Conservation (phyloP, 140 eudicot species). For the Bidens hawaiensis region DNA sequence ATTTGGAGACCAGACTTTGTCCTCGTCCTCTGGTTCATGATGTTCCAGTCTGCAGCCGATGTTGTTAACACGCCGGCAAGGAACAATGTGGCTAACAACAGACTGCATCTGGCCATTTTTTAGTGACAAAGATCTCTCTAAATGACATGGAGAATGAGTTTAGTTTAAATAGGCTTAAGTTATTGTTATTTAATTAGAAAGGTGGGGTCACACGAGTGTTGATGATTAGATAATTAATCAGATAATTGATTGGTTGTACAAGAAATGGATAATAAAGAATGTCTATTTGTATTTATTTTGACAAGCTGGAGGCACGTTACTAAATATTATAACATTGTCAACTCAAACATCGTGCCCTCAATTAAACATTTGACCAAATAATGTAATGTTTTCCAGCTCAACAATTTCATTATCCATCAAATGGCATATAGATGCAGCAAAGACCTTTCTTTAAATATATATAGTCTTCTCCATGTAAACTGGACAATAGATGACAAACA, state of each 20-base stretch:
- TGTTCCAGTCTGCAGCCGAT: constrained; percentile 58
- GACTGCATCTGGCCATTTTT: constrained; percentile 35
- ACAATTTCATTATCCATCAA: background rate
- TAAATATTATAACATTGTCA: constrained; percentile 14
- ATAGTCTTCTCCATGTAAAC: background rate
- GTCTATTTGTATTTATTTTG: background rate
- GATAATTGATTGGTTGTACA: background rate
- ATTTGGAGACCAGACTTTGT: constrained; percentile 34
- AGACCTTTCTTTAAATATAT: background rate
- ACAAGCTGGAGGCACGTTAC: constrained; percentile 10
- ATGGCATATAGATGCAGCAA: constrained; percentile 13
- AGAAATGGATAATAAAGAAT: background rate
- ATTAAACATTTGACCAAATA: constrained; percentile 7
- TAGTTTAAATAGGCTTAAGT: constrained; percentile 18
- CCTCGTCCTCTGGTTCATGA: constrained; percentile 32
- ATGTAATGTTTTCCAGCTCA: constrained; percentile 12
- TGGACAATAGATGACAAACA: background rate
- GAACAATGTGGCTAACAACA: constrained; percentile 19
- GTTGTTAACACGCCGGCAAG: constrained; percentile 14
- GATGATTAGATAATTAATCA: background rate
- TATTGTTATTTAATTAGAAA: background rate
- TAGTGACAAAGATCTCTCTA: background rate
- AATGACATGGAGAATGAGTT: background rate
- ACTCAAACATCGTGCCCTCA: constrained; percentile 12
- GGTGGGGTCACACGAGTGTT: constrained; percentile 10